phyloP scores from a whole-genome alignment of 768 basidiomycete genomes.

The Boletales sp. region DNA sequence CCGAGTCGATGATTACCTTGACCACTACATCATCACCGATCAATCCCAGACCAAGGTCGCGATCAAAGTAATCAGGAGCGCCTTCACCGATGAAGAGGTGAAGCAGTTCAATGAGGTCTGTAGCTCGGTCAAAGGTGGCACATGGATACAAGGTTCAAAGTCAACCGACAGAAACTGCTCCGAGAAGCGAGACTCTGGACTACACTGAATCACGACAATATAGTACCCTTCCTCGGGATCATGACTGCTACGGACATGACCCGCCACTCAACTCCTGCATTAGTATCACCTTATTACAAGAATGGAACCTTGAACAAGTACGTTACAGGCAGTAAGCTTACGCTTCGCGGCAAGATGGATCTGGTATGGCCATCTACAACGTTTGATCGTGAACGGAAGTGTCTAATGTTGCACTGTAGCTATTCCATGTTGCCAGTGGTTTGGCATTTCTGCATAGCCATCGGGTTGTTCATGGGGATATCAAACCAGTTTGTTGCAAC shows the following conservation, averaged over 20 bases:
- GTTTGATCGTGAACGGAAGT: background rate
- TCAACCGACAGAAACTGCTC: slow-evolving; percentile 19
- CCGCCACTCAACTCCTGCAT: slow-evolving; percentile 14
- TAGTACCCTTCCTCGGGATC: slow-evolving; percentile 25
- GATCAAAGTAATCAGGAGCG: slow-evolving; percentile 25
- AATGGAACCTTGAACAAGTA: slow-evolving; percentile 19
- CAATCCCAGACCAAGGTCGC: slow-evolving; percentile 15
- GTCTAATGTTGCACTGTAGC: slow-evolving; percentile 7
- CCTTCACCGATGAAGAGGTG: slow-evolving; percentile 12
- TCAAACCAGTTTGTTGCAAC: slow-evolving; percentile 32
- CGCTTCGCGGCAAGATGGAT: slow-evolving; percentile 13
- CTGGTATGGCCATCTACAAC: slow-evolving; percentile 13
- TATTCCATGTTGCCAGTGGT: slow-evolving; percentile 19
- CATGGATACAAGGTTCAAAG: background rate
- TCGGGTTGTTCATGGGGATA: slow-evolving; percentile 34
- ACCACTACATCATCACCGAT: background rate
- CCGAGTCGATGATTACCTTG: background rate
- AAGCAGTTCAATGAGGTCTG: slow-evolving; percentile 20
- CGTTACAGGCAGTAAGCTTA: slow-evolving; percentile 4
- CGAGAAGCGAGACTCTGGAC: slow-evolving; percentile 29
- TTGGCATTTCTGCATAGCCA: slow-evolving; percentile 22
- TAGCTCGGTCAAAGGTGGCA: background rate
- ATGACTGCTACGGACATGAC: slow-evolving; percentile 16
- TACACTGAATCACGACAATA: slow-evolving; percentile 17
- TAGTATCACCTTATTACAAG: slow-evolving; percentile 27